Evolutionary conservation across 2,329 filamentous ascomycete species (phyloP).

Genomic region (Aureobasidium sp.): DNA sequence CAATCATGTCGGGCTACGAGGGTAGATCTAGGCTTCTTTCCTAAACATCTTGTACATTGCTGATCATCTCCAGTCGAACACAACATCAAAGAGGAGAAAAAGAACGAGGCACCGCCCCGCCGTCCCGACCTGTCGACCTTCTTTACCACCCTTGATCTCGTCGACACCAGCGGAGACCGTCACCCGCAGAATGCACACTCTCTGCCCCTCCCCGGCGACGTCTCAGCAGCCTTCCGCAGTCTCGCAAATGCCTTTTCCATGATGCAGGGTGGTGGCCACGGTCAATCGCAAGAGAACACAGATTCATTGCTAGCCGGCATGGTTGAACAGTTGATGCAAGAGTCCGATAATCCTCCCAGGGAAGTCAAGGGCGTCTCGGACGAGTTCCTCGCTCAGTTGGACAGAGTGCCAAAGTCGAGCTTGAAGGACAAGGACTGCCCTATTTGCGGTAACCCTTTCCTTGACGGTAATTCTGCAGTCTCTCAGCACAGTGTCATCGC

Average conservation of each 20-base stretch:
- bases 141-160: conserved; percentile 55
- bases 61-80: conserved; percentile 39
- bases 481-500: not conserved
- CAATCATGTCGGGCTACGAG: conserved; percentile 42
- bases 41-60: not conserved
- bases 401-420: conserved; percentile 51
- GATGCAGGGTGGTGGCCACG: conserved; percentile 41
- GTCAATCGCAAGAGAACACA: conserved; percentile 19
- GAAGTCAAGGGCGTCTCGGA: conserved; percentile 57
- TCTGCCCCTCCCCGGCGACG: conserved; percentile 53
- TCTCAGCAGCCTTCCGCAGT: conserved; percentile 52
- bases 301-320: conserved; percentile 44
- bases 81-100: conserved; percentile 36
- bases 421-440: conserved; percentile 51
- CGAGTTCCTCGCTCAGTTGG: conserved; percentile 54
- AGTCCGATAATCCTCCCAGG: conserved; percentile 52
- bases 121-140: conserved; percentile 60
- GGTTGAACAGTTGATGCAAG: conserved; percentile 48
- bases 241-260: conserved; percentile 55
- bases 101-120: conserved; percentile 35
- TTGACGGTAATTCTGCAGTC: conserved; percentile 42
- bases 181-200: conserved; percentile 48
- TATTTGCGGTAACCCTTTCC: conserved; percentile 54
- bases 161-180: conserved; percentile 47
- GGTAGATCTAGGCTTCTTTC: conserved; percentile 23